phyloP scores from a whole-genome alignment of 495 filamentous ascomycete genomes.

The Podospora pseudopauciseta region DNA sequence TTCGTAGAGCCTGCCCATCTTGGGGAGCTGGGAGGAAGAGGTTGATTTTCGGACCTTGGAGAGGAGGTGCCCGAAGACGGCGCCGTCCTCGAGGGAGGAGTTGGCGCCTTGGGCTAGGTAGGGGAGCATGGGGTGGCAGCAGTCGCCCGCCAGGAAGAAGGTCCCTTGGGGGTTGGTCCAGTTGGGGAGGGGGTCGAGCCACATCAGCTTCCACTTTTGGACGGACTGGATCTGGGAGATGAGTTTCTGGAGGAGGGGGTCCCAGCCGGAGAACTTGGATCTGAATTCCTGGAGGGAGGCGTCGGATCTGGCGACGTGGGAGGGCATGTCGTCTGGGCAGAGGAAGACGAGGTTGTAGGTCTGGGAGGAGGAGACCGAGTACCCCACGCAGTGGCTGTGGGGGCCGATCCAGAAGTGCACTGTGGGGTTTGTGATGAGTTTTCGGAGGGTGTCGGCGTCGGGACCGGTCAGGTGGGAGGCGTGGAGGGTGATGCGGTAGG shows the following conservation, averaged over 20 bases:
- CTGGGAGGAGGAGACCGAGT: conserved; percentile 49
- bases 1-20: conserved; percentile 56
- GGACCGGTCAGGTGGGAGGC: conserved; percentile 46
- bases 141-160: conserved; percentile 53
- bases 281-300: conserved; percentile 49
- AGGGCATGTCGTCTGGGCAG: conserved; percentile 50
- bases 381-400: conserved; percentile 53
- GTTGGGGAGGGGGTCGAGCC: conserved; percentile 35
- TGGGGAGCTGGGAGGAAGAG: conserved; percentile 42
- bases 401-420: conserved; percentile 73
- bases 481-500: conserved; percentile 56
- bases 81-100: conserved; percentile 54
- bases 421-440: conserved; percentile 48
- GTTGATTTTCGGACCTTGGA: conserved; percentile 52
- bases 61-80: conserved; percentile 48
- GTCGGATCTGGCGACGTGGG: conserved; percentile 38
- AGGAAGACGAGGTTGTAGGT: conserved; percentile 59
- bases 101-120: conserved; percentile 63
- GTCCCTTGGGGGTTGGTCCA: conserved; percentile 42
- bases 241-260: conserved; percentile 48
- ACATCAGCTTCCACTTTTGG: conserved; percentile 53
- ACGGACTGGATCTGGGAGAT: conserved; percentile 44
- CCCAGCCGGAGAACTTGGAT: conserved; percentile 50
- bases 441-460: conserved; percentile 41
- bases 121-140: conserved; percentile 66